These are phyloP conservation scores for Saccharomycopsis sp. DNA, from an alignment of 805 yeast genomes.

Conservation along the genomic window DNA sequence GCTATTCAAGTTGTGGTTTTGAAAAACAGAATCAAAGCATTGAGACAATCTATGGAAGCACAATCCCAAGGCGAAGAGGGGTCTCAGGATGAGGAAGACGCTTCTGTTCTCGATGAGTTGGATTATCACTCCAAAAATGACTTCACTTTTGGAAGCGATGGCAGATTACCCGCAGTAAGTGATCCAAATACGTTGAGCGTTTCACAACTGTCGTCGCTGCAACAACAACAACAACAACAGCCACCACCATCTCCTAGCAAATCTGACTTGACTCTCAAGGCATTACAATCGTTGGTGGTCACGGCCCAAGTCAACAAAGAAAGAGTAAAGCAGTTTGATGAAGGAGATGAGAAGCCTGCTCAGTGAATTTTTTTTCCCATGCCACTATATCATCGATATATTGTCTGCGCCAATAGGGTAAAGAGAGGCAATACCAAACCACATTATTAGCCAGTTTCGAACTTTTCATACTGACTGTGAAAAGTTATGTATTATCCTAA, in stretches of 20 bases:
- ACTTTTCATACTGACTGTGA: too few species aligned
- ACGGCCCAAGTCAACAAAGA: conserved; percentile 60
- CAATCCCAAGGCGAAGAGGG: conserved; percentile 28
- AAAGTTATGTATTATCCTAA: too few species aligned
- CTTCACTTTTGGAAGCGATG: conserved; percentile 2
- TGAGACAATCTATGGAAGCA: conserved; percentile 44
- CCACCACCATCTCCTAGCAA: conserved; percentile 23
- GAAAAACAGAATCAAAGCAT: conserved; percentile 66
- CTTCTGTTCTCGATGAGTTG: conserved; percentile 14
- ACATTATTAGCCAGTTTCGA: too few species aligned
- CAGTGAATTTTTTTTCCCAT: too few species aligned
- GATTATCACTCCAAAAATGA: conserved; percentile 12
- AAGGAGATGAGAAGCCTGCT: too few species aligned
- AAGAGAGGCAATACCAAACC: too few species aligned
- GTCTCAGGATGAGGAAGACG: conserved; percentile 25
- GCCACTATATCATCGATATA: too few species aligned
- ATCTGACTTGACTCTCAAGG: conserved; percentile 38
- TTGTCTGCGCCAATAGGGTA: too few species aligned
- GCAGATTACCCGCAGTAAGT: conserved; percentile 17
- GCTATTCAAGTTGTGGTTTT: conserved; percentile 80
- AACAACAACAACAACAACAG: conserved; percentile 10
- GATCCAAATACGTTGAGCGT: conserved; percentile 2
- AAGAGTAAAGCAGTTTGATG: conserved; percentile 24
- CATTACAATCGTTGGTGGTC: conserved; percentile 61
- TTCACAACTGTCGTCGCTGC: not conserved